These are phyloP conservation scores for Chaetoceros muelleri DNA, from an alignment of 108 stramenopile species.

Conservation along the genomic window DNA sequence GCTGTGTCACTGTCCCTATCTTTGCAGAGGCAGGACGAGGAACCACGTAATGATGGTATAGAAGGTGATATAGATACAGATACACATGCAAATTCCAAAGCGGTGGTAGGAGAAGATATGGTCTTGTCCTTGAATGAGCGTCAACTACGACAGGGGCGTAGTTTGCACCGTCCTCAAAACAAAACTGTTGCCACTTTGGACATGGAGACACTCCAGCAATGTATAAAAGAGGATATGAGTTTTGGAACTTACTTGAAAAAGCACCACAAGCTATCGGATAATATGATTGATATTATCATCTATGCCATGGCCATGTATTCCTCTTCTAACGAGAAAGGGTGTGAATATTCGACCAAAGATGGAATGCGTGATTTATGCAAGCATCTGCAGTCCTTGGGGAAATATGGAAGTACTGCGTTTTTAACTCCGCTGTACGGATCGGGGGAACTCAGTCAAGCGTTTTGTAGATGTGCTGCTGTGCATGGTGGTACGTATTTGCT, in stretches of 20 bases:
- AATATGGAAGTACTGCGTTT: constrained; percentile 73
- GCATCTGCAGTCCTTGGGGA: constrained; percentile 59
- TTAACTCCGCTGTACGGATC: constrained; percentile 68
- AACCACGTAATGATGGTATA: constrained; percentile 2
- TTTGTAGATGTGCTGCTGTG: constrained; percentile 79
- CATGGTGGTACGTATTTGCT: constrained; percentile 77
- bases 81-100: neutral
- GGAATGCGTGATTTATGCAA: constrained; percentile 48
- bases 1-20: constrained; percentile 25
- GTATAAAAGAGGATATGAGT: constrained; percentile 34
- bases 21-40: constrained; percentile 3
- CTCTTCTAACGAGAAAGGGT: constrained; percentile 7
- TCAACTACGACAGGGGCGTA: constrained; percentile 73
- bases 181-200: constrained; percentile 62
- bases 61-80: neutral
- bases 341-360: constrained; percentile 19
- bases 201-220: constrained; percentile 33
- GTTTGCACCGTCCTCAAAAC: constrained; percentile 85
- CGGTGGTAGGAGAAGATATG: constrained; percentile 23
- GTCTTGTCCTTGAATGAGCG: constrained; percentile 75
- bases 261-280: constrained; percentile 44
- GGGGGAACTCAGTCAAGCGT: constrained; percentile 71
- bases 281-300: constrained; percentile 35
- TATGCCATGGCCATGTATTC: constrained; percentile 65
- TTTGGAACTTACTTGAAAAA: constrained; percentile 44